A percentile compares a stretch with the other conserved stretches of the same genome.
These are phyloP conservation scores for Ustilago cynodontis DNA, from an alignment of 1,284 basidiomycete genomes.

Conservation along the genomic window DNA sequence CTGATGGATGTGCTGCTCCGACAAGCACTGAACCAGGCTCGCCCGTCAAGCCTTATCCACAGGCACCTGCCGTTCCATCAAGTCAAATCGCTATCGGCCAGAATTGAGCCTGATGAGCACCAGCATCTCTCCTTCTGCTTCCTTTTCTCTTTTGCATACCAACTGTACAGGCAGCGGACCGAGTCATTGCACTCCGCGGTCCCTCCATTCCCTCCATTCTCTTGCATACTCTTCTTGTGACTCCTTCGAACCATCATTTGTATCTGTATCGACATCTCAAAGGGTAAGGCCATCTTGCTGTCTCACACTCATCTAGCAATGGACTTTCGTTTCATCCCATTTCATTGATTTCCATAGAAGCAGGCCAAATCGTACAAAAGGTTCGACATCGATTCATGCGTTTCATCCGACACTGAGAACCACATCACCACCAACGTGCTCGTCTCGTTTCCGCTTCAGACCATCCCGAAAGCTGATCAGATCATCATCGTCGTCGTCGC, in stretches of 20 bases:
- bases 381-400: too few species aligned
- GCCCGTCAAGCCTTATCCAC: constrained; percentile 44
- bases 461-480: constrained; percentile 21
- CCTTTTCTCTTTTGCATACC: not conserved
- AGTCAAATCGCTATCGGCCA: constrained; percentile 39
- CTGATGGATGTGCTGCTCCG: constrained; percentile 39
- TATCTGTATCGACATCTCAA: not conserved
- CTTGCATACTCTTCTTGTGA: not conserved
- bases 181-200: constrained; percentile 3
- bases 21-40: constrained; percentile 40
- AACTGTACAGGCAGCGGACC: constrained; percentile 5
- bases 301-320: constrained; percentile 1
- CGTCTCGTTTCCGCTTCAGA: constrained; percentile 16
- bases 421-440: not conserved
- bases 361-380: not conserved
- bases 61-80: constrained; percentile 38
- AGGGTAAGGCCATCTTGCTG: not conserved
- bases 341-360: not conserved
- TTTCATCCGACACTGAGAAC: too few species aligned
- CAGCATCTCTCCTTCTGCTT: too few species aligned
- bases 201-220: constrained; percentile 9
- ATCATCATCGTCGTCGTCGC: constrained; percentile 36
- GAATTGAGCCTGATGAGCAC: constrained; percentile 3
- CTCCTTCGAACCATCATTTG: constrained; percentile 2
- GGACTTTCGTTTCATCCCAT: constrained; percentile 5